A percentile compares a stretch with the other conserved stretches of the same genome.
Conservation (phyloP, 2,329 filamentous ascomycete species). For the Blastomyces gilchristii region DNA sequence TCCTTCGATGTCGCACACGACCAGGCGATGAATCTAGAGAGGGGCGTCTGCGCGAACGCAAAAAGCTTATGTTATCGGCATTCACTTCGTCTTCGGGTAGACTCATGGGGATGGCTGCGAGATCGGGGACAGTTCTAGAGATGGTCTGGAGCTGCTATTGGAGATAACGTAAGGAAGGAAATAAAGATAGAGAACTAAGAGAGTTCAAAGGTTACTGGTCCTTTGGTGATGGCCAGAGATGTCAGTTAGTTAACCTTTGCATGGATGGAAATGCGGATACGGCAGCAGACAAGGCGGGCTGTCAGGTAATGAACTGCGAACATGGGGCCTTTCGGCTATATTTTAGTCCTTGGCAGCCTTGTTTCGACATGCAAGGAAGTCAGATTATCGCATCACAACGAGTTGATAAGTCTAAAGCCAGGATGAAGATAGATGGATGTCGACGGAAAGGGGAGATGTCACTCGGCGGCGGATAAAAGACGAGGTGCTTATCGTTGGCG, state of each 20-base stretch:
- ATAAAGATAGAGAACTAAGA: constrained; percentile 15
- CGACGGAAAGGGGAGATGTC: neutral
- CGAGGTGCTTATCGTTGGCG: neutral
- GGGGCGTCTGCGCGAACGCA: constrained; percentile 32
- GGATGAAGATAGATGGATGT: neutral
- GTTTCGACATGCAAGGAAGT: neutral
- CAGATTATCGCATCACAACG: neutral
- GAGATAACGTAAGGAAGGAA: constrained; percentile 30
- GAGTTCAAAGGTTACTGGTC: neutral
- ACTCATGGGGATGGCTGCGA: constrained; percentile 40
- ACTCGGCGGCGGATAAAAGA: neutral
- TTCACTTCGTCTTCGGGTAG: constrained; percentile 37
- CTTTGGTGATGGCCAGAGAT: neutral
- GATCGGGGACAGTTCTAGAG: constrained; percentile 41
- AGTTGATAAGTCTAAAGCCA: neutral
- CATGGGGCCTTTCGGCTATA: neutral
- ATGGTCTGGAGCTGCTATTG: constrained; percentile 38
- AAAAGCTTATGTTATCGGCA: constrained; percentile 43
- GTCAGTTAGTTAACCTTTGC: neutral
- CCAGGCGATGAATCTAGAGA: constrained; percentile 22
- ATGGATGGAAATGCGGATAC: neutral
- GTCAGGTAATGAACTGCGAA: neutral
- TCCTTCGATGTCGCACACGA: constrained; percentile 25
- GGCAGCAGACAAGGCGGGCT: neutral
- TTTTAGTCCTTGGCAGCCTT: neutral